These are phyloP conservation scores for Actinomucor elegans DNA, from an alignment of 371 early-diverging fungal species.

Conservation along the genomic window DNA sequence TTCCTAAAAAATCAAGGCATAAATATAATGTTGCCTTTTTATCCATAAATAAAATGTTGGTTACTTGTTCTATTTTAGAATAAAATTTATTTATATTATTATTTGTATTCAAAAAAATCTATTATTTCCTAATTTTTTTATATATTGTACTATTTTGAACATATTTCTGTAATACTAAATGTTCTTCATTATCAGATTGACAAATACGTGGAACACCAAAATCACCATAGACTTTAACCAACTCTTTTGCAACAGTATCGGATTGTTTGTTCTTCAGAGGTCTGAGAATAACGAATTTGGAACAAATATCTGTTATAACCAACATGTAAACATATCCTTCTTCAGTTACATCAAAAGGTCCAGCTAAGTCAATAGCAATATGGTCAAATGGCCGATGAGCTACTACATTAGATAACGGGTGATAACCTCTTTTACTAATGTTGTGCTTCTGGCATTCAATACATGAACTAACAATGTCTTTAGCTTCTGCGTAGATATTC, in stretches of 20 bases:
- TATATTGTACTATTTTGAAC: too few relatives aligned
- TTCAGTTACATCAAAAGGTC: not conserved
- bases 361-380: conserved; percentile 1
- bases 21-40: too few relatives aligned
- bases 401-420: not conserved
- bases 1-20: too few relatives aligned
- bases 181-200: conserved; percentile 33
- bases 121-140: too few relatives aligned
- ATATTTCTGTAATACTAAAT: too few relatives aligned
- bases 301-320: conserved; percentile 23
- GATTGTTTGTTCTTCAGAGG: conserved; percentile 21
- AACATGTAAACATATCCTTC: conserved; percentile 17
- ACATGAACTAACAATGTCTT: not conserved
- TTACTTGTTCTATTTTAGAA: too few relatives aligned
- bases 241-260: not conserved
- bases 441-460: not conserved
- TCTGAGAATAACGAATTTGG: conserved; percentile 21
- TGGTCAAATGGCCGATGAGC: not conserved
- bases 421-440: not conserved
- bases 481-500: not conserved
- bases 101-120: too few relatives aligned
- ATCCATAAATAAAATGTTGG: too few relatives aligned
- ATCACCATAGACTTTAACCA: not conserved
- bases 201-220: not conserved
- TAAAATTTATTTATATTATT: too few relatives aligned